Evolutionary conservation across 331 rosid species (phyloP).

Genomic region (Pyrus hybrid): DNA sequence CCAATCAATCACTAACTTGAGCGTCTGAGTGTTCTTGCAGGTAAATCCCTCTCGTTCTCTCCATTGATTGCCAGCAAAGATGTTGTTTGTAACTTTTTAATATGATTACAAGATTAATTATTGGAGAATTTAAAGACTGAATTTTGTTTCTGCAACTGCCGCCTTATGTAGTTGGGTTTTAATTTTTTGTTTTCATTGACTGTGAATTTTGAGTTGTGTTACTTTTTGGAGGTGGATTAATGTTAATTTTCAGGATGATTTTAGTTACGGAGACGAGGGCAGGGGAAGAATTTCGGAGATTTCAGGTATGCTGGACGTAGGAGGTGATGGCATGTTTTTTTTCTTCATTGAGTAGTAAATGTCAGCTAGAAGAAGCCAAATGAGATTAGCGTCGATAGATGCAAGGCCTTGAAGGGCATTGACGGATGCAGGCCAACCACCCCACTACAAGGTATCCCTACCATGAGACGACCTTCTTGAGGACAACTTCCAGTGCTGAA

Average conservation of each 20-base stretch:
- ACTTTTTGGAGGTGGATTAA: too few species aligned
- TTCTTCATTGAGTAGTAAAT: slow-evolving; percentile 54
- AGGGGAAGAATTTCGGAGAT: slow-evolving; percentile 52
- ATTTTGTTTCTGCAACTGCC: too few species aligned
- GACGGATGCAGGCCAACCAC: slow-evolving; percentile 61
- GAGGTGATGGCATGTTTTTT: slow-evolving; percentile 44
- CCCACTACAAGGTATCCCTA: slow-evolving; percentile 80
- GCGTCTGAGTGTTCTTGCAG: too few species aligned
- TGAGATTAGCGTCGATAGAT: slow-evolving; percentile 75
- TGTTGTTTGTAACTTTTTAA: too few species aligned
- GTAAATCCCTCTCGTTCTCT: neutral
- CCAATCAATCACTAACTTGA: too few species aligned
- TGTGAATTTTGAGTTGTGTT: too few species aligned
- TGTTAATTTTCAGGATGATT: too few species aligned
- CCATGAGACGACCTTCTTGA: slow-evolving; percentile 72
- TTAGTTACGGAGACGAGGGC: slow-evolving; percentile 19
- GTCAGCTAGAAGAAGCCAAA: slow-evolving; percentile 93
- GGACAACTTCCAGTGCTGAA: slow-evolving; percentile 58
- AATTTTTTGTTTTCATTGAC: too few species aligned
- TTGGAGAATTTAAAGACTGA: too few species aligned
- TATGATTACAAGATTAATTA: too few species aligned
- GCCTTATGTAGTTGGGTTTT: too few species aligned
- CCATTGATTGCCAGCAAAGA: too few species aligned
- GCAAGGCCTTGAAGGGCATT: slow-evolving; percentile 82
- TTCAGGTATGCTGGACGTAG: slow-evolving; percentile 42